Evolutionary conservation across 75 land plant genomes (phyloP).

Genomic region (Pinus albicaulis): DNA sequence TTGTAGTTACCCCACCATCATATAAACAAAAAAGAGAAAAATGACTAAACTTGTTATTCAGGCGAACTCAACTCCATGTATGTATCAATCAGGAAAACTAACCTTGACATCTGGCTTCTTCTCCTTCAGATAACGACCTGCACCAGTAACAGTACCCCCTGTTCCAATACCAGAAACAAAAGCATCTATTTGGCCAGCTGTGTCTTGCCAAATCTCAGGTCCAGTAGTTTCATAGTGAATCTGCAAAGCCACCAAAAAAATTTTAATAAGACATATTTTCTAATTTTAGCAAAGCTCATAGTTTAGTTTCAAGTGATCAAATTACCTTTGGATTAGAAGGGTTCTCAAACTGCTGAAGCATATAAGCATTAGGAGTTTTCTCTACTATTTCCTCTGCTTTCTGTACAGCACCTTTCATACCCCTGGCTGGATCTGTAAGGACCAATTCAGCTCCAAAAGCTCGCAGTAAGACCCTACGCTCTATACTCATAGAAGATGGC

Average conservation of each 20-base stretch:
- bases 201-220: constrained; percentile 78
- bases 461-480: constrained; percentile 79
- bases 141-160: constrained; percentile 84
- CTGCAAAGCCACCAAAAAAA: constrained; percentile 25
- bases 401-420: constrained; percentile 93
- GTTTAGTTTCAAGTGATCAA: background rate
- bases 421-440: constrained; percentile 89
- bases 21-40: background rate
- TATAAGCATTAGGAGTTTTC: constrained; percentile 88
- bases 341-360: constrained; percentile 95
- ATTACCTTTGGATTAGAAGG: constrained; percentile 96
- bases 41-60: background rate
- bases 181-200: constrained; percentile 71
- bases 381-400: constrained; percentile 89
- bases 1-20: background rate
- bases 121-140: constrained; percentile 65
- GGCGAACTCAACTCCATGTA: background rate
- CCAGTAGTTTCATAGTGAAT: constrained; percentile 87
- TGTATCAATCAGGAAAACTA: constrained; percentile 1
- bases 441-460: constrained; percentile 96
- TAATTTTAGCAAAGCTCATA: background rate
- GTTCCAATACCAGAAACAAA: constrained; percentile 82
- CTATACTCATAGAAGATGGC: constrained; percentile 95
- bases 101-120: constrained; percentile 74
- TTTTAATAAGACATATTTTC: background rate